phyloP scores from a whole-genome alignment of 163 green algal genomes.

The Coccomyxa subellipsoidea region DNA sequence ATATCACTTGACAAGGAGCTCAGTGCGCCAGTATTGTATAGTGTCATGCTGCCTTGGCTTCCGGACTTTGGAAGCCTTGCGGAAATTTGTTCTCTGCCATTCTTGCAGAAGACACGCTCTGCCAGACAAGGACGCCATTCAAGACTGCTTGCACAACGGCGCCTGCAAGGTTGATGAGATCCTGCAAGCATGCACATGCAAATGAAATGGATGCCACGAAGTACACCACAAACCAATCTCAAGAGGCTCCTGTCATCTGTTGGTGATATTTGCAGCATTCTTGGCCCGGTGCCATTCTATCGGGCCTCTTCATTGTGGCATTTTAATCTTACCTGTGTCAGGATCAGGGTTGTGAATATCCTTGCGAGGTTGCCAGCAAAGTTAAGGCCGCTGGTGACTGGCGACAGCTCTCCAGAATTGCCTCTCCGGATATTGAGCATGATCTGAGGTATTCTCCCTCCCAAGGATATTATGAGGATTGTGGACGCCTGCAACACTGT shows the following conservation, averaged over 20 bases:
- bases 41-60: too few relatives aligned
- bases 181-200: slow-evolving; percentile 17
- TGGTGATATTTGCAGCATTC: background rate
- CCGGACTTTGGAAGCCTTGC: too few relatives aligned
- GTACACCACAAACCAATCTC: background rate
- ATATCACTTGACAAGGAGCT: too few relatives aligned
- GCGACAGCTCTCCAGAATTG: slow-evolving; percentile 72
- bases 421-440: slow-evolving; percentile 68
- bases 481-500: slow-evolving; percentile 36
- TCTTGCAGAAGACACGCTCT: slow-evolving; percentile 16
- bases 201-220: background rate
- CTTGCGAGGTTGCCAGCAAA: slow-evolving; percentile 64
- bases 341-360: slow-evolving; percentile 71
- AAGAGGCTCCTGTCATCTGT: background rate
- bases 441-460: slow-evolving; percentile 75
- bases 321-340: slow-evolving; percentile 36
- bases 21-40: too few relatives aligned
- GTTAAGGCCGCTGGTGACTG: slow-evolving; percentile 64
- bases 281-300: background rate
- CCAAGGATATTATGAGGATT: slow-evolving; percentile 55
- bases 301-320: background rate
- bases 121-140: slow-evolving; percentile 41
- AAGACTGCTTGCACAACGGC: slow-evolving; percentile 35
- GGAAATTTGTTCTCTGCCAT: background rate
- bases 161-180: slow-evolving; percentile 45